These are phyloP conservation scores for Candida tibetensis DNA, from an alignment of 805 yeast species.

Conservation along the genomic window DNA sequence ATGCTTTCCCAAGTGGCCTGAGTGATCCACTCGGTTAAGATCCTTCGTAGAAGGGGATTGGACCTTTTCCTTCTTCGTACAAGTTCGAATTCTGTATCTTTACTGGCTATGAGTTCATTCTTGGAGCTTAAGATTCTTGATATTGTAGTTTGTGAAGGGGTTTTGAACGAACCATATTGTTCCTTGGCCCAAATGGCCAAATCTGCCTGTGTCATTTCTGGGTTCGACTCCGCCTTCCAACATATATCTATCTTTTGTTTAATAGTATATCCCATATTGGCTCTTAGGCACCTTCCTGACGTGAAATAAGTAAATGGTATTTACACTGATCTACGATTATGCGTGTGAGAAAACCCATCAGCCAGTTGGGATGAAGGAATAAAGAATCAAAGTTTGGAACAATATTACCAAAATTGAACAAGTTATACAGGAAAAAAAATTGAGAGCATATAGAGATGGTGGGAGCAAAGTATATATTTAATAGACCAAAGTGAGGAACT, in stretches of 20 bases:
- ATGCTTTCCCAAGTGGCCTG: slow-evolving; percentile 66
- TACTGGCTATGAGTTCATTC: slow-evolving; percentile 48
- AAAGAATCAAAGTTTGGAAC: no score
- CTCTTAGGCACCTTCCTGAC: no score
- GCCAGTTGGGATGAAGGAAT: no score
- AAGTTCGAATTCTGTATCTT: slow-evolving; percentile 50
- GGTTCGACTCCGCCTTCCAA: slow-evolving; percentile 64
- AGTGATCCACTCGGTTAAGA: slow-evolving; percentile 68
- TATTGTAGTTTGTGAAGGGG: slow-evolving; percentile 68
- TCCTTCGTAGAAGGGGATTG: slow-evolving; percentile 52
- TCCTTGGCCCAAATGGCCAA: slow-evolving; percentile 63
- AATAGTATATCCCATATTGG: slow-evolving; percentile 61
- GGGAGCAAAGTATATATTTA: no score
- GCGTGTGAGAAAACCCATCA: no score
- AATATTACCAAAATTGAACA: no score
- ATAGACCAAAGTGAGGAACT: neutral
- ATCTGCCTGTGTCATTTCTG: slow-evolving; percentile 65
- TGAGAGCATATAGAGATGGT: no score
- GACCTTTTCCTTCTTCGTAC: slow-evolving; percentile 54
- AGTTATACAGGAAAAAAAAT: no score
- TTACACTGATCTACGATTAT: no score
- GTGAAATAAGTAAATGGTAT: no score
- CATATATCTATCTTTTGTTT: slow-evolving; percentile 67
- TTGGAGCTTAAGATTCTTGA: slow-evolving; percentile 58
- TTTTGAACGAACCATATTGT: slow-evolving; percentile 48